Base-by-base conservation (phyloP, 2,329 filamentous ascomycete species). In the Corinectria fuckeliana region DNA sequence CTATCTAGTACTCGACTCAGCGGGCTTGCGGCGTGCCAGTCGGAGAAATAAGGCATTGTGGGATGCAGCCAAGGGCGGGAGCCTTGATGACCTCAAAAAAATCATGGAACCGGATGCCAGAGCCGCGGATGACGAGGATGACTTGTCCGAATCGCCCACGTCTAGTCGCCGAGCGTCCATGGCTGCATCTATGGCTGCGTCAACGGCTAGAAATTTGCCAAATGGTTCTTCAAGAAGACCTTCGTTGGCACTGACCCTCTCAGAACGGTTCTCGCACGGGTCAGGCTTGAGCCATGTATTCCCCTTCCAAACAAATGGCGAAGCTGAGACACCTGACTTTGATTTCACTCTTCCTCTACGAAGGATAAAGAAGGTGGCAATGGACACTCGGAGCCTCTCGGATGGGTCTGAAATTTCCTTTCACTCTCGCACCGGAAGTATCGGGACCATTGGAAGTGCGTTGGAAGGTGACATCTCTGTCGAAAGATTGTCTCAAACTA, bases 301-400 rank as follows among this genome's bases (percentile, higher is more conserved):
- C 68, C 94, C 93, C 0, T 98, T 97, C 63, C 91, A 96, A 72
- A 64, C 67, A 9, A 72, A 73, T 20, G 71, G 83, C 55, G 85
- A 86, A 60, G 74, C 78, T 41, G 81, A 71, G 28, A 71, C 74
- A 3, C 75, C 78, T 2, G 64, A 71, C 2, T 44, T 66, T 54
- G 67, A 73, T 3, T 44, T 66, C 56, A 67, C 73, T 3, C 60
- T 69, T 8, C 70, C 76, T 3, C 53, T 72, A 2, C 86, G 86
- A 58, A 85, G 84, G 66, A 78, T 85, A 32, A 96, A 95, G 75
- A 92, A 85, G 66, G 94, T 98, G 1, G 91, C 92, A 0, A 91
- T 97, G 91, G 92, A 97, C 71, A 90, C 90, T 14, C 83, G 93
- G 65, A 97, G 94, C 69, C 84, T 96, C 74, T 97, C 94, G 6